Conservation (phyloP, 192 early-diverging fungal genomes). For the Umbelopsis sp. region DNA sequence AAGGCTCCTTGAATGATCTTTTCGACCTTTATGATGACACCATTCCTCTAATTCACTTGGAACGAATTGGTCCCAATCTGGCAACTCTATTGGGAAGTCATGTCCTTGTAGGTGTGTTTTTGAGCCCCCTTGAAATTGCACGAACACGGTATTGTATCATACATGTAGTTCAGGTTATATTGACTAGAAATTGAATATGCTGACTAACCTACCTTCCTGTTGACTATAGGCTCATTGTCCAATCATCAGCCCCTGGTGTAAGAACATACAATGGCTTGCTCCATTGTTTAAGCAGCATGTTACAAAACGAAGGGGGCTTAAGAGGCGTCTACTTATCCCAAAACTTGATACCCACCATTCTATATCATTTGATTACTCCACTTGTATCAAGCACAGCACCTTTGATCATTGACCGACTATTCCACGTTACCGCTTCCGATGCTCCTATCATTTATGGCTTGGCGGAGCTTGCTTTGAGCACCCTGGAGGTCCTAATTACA, state of each 20-base stretch:
- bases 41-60: constrained; percentile 62
- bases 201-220: background rate
- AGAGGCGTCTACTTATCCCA: constrained; percentile 62
- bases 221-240: constrained; percentile 68
- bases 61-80: constrained; percentile 55
- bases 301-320: constrained; percentile 69
- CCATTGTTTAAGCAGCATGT: constrained; percentile 72
- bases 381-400: constrained; percentile 65
- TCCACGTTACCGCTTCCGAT: constrained; percentile 55
- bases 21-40: constrained; percentile 86
- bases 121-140: constrained; percentile 89
- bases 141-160: constrained; percentile 65
- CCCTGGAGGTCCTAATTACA: constrained; percentile 70
- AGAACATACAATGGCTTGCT: constrained; percentile 76
- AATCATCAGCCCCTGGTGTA: constrained; percentile 69
- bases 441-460: constrained; percentile 58
- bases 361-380: constrained; percentile 77
- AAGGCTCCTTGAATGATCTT: constrained; percentile 84
- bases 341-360: constrained; percentile 73
- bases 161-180: background rate
- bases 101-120: constrained; percentile 72
- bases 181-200: no score
- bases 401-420: constrained; percentile 62
- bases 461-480: constrained; percentile 64
- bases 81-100: constrained; percentile 72